Evolutionary conservation across 768 basidiomycete species (phyloP), one percentile per base, ranked within the genome.

Genomic region (Tylopilus plumbeoviolaceoides): DNA sequence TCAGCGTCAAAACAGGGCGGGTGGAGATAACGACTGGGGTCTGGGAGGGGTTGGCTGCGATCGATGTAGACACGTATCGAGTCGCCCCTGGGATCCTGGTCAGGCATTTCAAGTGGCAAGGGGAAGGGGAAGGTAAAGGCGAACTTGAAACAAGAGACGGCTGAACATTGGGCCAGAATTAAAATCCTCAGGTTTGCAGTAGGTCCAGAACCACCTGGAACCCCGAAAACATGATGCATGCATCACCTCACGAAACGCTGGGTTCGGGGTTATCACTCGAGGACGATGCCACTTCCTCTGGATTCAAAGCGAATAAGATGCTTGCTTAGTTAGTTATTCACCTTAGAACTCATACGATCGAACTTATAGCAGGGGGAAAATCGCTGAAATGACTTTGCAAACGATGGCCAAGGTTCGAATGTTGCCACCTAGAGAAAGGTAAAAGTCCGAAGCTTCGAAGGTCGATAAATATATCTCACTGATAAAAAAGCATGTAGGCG

Each of bases 1-100:
- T 55, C 36, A 7, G 35, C 28, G 30, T 55, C 54, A 15, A 43
- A 51, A 21, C 50, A 55, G 36, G 54, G 46, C 8, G 54, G 54
- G 28, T 51, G 49, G 40, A 51, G 45, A 28, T 47, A 55, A n/a
- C 28, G 50, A 39, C 4, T 15, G 4, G 44, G 33, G 28, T 47
- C 45, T 25, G 50, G 49, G 20, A 55, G 27, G 5, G 54, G 45
- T 31, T 38, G 25, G 20, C 7, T 44, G 14, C 27, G 45, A 36
- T 55, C 48, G 39, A 54, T 41, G 35, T 51, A 45, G 12, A 55
- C 28, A 11, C 41, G 50, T 23, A 51, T 42, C 3, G 40, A 7
- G 7, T 42, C 44, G 15, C 40, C 54, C 23, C 40, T 28, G 12
- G n/a, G 28, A 27, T 55, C 46, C 10, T 47, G 25, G 21, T 39